Base-by-base conservation (phyloP, 2,329 filamentous ascomycete genomes). In the Ceratocystis smalleyi region DNA sequence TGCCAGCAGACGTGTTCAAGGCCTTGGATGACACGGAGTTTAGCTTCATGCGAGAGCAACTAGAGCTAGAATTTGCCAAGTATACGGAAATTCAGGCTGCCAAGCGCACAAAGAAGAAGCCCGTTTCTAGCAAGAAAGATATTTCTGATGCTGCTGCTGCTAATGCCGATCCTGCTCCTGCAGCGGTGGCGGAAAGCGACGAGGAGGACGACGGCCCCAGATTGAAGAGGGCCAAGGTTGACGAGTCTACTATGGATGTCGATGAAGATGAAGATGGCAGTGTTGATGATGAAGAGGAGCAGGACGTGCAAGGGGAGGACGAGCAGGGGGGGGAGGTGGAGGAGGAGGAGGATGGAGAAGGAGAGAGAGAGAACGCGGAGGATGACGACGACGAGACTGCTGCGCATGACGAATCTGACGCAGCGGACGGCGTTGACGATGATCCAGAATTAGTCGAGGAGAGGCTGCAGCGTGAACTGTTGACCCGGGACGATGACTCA, bases 11-110 rank as follows among this genome's bases (percentile, higher is more conserved):
- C 71, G 87, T 94, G 49, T 84, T 91, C 71, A 83, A 84, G 61
- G 88, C 88, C 0, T 79, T 94, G 59, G 83, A 87, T n/a, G 85
- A 89, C 45, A 81, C 85, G 59, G 89, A 92, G 72, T 89, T 89
- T 60, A 79, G 79, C n/a, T 91, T 91, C 71, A 77, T 89, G 64
- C 81, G 82, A 15, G 77, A 77, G 64, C 78, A 83, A 43, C 76
- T 92, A 40, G 86, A 92, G 73, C 85, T 83, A 5, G 89, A 92
- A 73, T 86, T 91, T 71, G 81, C 83, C 51, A 90, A 88, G 72
- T 90, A 88, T 78, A 88, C 84, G 71, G 81, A 85, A 68, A 82
- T 85, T 65, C 86, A 89, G 72, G 83, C 85, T 22, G 84, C 86
- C 65, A 91, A 91, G 75, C 84, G 87, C 62, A 89, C 85, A 69